Percentiles rank a stretch among this genome's conserved stretches.
Evolutionary conservation across 805 yeast genomes (phyloP).

Genomic region (Monosporozyma unispora): DNA sequence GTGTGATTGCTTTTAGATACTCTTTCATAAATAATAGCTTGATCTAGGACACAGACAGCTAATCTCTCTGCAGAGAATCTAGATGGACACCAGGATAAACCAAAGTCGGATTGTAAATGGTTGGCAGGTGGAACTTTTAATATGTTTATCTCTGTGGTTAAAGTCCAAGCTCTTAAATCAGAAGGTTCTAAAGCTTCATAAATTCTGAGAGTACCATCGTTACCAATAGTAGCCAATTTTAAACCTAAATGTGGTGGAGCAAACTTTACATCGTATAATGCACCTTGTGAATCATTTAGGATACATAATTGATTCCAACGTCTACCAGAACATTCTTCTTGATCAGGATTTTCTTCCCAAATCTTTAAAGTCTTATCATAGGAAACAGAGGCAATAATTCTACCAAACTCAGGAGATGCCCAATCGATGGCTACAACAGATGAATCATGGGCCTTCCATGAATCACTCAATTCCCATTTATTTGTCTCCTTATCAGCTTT

Average conservation of each 20-base stretch:
- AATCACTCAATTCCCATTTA: conserved; percentile 76
- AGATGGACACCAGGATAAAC: conserved; percentile 86
- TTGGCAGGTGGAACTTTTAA: conserved; percentile 65
- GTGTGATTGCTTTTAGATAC: conserved; percentile 33
- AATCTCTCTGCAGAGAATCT: conserved; percentile 73
- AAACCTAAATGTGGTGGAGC: conserved; percentile 80
- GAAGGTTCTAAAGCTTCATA: conserved; percentile 87
- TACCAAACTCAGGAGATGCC: conserved; percentile 94
- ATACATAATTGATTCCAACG: conserved; percentile 75
- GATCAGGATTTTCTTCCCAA: conserved; percentile 86
- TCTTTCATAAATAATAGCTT: conserved; percentile 66
- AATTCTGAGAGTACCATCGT: conserved; percentile 76
- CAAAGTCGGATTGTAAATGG: conserved; percentile 76
- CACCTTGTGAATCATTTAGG: conserved; percentile 79
- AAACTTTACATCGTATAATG: conserved; percentile 81
- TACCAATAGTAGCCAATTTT: conserved; percentile 76
- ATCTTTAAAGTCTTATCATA: conserved; percentile 82
- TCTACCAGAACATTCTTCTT: conserved; percentile 64
- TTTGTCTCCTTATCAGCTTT: conserved; percentile 52
- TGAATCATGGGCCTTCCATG: conserved; percentile 94
- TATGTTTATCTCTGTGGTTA: conserved; percentile 61
- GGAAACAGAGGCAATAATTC: conserved; percentile 77
- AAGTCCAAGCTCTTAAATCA: conserved; percentile 75
- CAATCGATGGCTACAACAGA: conserved; percentile 74
- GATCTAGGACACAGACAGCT: conserved; percentile 78